Base-by-base conservation (phyloP, 441 rosid genomes). In the Brassica hybrid region DNA sequence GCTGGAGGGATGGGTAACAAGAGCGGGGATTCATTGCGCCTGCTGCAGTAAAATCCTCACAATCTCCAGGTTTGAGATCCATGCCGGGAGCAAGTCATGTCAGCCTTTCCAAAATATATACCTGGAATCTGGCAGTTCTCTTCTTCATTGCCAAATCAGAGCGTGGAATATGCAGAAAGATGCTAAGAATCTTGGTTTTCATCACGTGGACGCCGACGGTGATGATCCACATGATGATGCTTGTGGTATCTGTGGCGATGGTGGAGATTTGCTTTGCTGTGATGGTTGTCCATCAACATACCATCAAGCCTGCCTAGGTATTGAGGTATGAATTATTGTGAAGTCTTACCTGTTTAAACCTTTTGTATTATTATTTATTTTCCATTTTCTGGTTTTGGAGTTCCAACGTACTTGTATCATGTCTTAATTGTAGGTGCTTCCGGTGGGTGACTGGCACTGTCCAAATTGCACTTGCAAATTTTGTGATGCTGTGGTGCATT, bases 151-250 rank as follows among this genome's bases (percentile, higher is more conserved):
- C 86, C 99, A 89, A 86, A 77, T 90, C 60, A 92, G 86, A 77
- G 96, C 99, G 76, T 94, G 98, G 99, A 89, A 88, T 83, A 85
- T 79, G 83, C 93, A 83, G 81, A 87, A 87, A 75, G 89, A 83
- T 60, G 81, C 85, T 64, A 85, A 80, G 83, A 76, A 69, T 64
- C 79, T 83, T 76, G 89, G 90, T 71, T 89, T 86, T 74, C 86
- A 87, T 68, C 69, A 81, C 19, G 93, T 94, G 36, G 87, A 87
- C 9, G 25, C 79, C 66, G 91, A 85, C 45, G 97, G 96, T 50
- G 97, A 90, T 75, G 99, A 96, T 84, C 97, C 97, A 19, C 86
- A 94, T 85, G 99, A 96, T 82, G 99, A 96, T 84, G 87, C 97
- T 21, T 96, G 99, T 84, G 93, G 97, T 80, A 82, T 93, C 19